Conservation (phyloP, 345 rosid genomes). For the Microcos paniculata region DNA sequence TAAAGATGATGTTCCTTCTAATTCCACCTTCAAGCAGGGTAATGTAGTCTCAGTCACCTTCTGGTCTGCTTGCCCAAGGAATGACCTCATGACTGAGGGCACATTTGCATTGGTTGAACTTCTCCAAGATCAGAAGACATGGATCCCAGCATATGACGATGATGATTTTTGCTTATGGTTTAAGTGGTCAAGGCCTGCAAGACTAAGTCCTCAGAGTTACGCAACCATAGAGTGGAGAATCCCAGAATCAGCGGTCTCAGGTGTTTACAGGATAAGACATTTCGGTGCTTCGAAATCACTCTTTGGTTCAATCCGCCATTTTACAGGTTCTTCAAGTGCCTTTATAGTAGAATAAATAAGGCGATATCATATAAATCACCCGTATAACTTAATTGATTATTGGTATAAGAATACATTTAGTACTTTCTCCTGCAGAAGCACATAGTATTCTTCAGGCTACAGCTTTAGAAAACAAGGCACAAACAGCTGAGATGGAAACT, state of each 20-base stretch:
- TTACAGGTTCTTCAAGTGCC: constrained; percentile 80
- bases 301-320: constrained; percentile 59
- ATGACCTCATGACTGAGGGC: constrained; percentile 88
- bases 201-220: constrained; percentile 60
- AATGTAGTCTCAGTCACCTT: constrained; percentile 59
- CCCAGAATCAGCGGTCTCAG: constrained; percentile 49
- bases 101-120: constrained; percentile 80
- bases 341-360: constrained; percentile 50
- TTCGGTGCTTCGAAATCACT: constrained; percentile 81
- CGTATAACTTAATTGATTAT: neutral
- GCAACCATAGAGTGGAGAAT: constrained; percentile 78
- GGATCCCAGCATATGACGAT: constrained; percentile 78
- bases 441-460: neutral
- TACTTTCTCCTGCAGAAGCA: neutral
- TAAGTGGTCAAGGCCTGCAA: constrained; percentile 76
- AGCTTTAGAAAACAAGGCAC: neutral
- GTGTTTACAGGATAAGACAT: constrained; percentile 79
- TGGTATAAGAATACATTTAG: neutral
- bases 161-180: constrained; percentile 84
- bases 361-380: neutral
- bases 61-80: constrained; percentile 92
- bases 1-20: constrained; percentile 55
- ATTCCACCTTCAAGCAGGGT: constrained; percentile 62
- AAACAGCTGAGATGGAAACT: neutral
- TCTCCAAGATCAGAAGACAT: constrained; percentile 49